Conservation (phyloP, 306 rosid species). For the Vachellia collinsii region DNA sequence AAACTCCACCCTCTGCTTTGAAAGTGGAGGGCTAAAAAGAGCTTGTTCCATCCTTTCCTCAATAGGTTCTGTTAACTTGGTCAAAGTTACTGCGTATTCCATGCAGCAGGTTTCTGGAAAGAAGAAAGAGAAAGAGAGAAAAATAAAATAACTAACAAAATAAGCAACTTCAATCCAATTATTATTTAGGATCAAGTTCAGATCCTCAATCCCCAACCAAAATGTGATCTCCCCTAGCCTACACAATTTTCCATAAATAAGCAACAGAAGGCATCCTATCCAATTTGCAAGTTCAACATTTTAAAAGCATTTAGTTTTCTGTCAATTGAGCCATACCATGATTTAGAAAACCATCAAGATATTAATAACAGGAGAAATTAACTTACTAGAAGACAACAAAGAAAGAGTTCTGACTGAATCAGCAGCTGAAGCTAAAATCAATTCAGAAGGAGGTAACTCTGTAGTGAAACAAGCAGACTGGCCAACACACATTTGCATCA, state of each 20-base stretch:
- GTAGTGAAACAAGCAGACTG: conserved; percentile 69
- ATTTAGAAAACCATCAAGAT: conserved; percentile 10
- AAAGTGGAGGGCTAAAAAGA: conserved; percentile 92
- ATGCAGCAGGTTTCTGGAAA: conserved; percentile 60
- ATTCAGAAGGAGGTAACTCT: conserved; percentile 58
- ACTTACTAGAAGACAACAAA: conserved; percentile 78
- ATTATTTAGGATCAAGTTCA: neutral
- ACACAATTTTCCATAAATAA: neutral
- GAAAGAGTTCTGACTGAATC: conserved; percentile 56
- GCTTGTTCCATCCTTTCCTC: conserved; percentile 99
- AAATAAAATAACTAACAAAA: conserved; percentile 20
- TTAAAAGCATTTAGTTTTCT: neutral
- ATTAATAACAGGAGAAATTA: conserved; percentile 42
- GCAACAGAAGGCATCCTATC: neutral
- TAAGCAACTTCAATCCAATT: neutral
- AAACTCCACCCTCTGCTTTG: conserved; percentile 96
- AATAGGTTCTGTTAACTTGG: conserved; percentile 73
- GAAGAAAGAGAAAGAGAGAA: neutral
- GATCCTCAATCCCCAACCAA: conserved; percentile 8
- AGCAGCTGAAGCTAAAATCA: conserved; percentile 71
- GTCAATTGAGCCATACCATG: conserved; percentile 25
- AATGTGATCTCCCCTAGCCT: conserved; percentile 1
- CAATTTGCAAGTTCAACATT: conserved; percentile 4
- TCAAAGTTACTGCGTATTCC: conserved; percentile 66
- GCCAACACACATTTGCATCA: conserved; percentile 76